Conservation (phyloP, 2,329 filamentous ascomycete genomes). For the Orbilia ellipsospora region DNA sequence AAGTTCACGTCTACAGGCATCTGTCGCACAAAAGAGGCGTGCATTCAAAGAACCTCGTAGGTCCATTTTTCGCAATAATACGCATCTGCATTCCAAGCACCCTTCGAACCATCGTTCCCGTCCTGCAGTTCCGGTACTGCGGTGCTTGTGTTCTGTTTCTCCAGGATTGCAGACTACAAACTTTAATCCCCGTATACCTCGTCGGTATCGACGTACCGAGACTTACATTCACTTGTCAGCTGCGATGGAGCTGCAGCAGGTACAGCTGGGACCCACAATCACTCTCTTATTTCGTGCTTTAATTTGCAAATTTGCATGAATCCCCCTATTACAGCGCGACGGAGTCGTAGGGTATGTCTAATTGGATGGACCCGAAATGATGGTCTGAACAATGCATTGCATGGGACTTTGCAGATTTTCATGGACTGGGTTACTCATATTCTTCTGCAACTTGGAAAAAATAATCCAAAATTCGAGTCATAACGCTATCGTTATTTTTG, state of each 20-base stretch:
- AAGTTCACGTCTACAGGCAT: neutral
- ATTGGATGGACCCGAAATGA: slow-evolving; percentile 22
- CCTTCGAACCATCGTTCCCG: slow-evolving; percentile 16
- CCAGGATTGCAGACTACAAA: too few species aligned
- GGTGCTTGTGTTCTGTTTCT: too few species aligned
- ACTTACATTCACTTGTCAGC: slow-evolving; percentile 18
- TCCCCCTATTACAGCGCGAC: slow-evolving; percentile 15
- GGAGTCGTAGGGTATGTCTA: slow-evolving; percentile 21
- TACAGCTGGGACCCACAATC: slow-evolving; percentile 36
- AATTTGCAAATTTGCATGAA: slow-evolving; percentile 22
- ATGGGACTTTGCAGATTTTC: slow-evolving; percentile 24
- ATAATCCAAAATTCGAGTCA: neutral
- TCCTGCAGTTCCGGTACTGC: slow-evolving; percentile 24
- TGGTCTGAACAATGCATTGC: slow-evolving; percentile 35
- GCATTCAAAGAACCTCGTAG: neutral
- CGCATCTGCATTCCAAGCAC: slow-evolving; percentile 36
- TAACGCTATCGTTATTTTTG: neutral
- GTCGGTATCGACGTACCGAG: slow-evolving; percentile 18
- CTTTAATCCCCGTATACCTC: too few species aligned
- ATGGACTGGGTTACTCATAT: neutral
- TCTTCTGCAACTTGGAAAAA: neutral
- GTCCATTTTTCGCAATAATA: neutral
- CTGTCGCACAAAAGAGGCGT: neutral
- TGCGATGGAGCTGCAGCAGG: slow-evolving; percentile 46
- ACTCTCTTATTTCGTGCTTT: slow-evolving; percentile 32